Conservation (phyloP, 129 eudicot genomes). For the Artemisia argyi region DNA sequence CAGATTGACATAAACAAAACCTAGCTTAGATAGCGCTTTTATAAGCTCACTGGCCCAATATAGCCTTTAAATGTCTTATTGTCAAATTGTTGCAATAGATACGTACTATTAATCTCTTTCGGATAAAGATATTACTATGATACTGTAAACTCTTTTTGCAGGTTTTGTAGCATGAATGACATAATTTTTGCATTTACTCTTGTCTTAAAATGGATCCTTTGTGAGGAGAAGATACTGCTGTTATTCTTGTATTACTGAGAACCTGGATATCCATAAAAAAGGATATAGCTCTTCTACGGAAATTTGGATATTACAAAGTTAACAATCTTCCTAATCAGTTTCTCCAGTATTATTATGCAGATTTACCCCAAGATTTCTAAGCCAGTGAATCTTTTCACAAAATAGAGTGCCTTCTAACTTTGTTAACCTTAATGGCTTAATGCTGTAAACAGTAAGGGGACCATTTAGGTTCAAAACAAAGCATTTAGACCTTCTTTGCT, state of each 20-base stretch:
- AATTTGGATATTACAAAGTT: no score
- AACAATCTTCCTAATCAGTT: background rate
- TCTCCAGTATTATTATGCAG: background rate
- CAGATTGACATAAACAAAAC: background rate
- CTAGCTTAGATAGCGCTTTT: no score
- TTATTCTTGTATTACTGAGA: background rate
- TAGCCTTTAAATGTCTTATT: conserved; percentile 3
- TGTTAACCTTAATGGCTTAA: background rate
- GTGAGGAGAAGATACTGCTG: background rate
- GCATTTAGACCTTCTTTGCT: background rate
- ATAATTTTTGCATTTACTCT: background rate
- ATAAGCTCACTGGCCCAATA: background rate
- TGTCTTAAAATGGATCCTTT: background rate
- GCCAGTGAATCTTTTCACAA: background rate
- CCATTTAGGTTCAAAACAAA: background rate
- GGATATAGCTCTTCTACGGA: no score
- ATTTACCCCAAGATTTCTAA: background rate
- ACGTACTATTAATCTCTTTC: background rate
- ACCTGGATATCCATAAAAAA: no score
- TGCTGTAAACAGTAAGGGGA: background rate
- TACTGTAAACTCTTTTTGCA: background rate
- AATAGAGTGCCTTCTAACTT: background rate
- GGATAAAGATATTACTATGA: background rate
- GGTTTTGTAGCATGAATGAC: background rate
- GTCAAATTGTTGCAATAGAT: background rate